Evolutionary conservation across 345 rosid genomes (phyloP), one percentile per base, ranked within the genome.

Genomic region (Brassica incana): DNA sequence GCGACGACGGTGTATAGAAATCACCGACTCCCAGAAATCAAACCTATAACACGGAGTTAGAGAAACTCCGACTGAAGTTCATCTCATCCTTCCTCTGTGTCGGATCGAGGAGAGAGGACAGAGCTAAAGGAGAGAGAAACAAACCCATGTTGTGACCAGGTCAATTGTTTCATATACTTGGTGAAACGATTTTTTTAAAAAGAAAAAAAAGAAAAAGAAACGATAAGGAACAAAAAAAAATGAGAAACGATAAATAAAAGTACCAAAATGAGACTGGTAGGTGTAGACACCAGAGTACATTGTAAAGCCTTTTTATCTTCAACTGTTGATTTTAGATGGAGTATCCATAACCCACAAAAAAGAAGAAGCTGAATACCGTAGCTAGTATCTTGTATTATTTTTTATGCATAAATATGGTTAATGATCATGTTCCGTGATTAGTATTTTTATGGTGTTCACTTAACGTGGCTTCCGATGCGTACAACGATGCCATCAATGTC

Each of bases 401-500:
- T 15, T 33, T 27, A 71, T 16, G 59, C 32, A 35, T 59, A 64
- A 23, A 45, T 16, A 25, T 61, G 48, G 15, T 52, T 64, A 25
- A 10, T 2, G 81, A 71, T 25, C 52, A 43, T n/a, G 20, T 68
- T 60, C 9, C 2, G 60, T 67, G 32, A 33, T 43, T 27, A n/a
- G 58, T 54, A 3, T 72, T 56, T 16, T 45, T 77, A 45, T 83
- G 85, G 3, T 85, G 72, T 1, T 15, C 60, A 54, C 23, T 54
- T 54, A 54, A 54, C 97, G 67, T 81, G 67, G 84, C 92, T 90
- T 8, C 97, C 97, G 71, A 94, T 77, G 48, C 93, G 85, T 50
- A 90, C 88, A 6, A 86, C 89, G n/a, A 83, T 88, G 5, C 97
- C 97, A 40, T 94, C 88, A 8, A 88, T 69, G 71, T 94, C 97